A percentile compares a stretch with the other conserved stretches of the same genome.
Evolutionary conservation across 257 asterid species (phyloP).

Genomic region (Przewalskia tangutica): DNA sequence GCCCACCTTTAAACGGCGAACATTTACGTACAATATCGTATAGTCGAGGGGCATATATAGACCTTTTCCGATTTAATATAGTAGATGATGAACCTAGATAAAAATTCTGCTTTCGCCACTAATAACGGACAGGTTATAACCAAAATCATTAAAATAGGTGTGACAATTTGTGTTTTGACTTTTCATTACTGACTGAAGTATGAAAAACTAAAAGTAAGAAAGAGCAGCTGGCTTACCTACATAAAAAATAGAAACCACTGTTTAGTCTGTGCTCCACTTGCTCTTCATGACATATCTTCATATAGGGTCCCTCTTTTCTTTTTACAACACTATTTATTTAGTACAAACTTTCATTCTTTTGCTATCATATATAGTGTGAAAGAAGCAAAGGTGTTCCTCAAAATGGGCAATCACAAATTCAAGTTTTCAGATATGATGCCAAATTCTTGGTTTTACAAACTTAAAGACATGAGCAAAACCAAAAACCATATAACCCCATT

Average conservation of each 20-base stretch:
- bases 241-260: neutral
- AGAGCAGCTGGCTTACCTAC: neutral
- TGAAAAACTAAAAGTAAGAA: neutral
- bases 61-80: too few relatives aligned
- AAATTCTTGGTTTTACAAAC: conserved; percentile 94
- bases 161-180: neutral
- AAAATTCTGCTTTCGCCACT: too few relatives aligned
- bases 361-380: neutral
- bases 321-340: neutral
- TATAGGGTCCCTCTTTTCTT: neutral
- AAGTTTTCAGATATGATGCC: conserved; percentile 87
- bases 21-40: too few relatives aligned
- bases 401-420: conserved; percentile 76
- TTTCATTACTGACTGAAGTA: neutral
- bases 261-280: neutral
- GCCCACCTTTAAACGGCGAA: too few relatives aligned
- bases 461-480: conserved; percentile 67
- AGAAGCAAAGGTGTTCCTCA: neutral
- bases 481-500: conserved; percentile 23
- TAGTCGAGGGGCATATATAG: too few relatives aligned
- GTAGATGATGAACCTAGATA: too few relatives aligned
- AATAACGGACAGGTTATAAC: too few relatives aligned
- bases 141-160: neutral
- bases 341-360: neutral
- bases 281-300: neutral